Conservation (phyloP, 805 yeast genomes). For the Ogataea pini region DNA sequence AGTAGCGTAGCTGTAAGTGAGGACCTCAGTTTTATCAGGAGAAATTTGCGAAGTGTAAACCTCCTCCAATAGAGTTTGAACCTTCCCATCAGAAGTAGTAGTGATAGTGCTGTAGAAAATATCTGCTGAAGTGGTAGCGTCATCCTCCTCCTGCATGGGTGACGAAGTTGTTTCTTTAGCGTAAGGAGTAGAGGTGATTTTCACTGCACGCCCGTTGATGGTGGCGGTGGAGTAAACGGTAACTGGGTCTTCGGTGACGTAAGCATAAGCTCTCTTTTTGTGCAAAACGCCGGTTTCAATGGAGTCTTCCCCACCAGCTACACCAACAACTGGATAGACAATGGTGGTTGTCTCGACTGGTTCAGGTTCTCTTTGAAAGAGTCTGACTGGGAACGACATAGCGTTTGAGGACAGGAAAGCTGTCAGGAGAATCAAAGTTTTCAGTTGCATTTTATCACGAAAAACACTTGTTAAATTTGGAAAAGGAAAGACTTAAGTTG, state of each 20-base stretch:
- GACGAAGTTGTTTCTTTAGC: conserved; percentile 4
- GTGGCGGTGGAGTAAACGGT: conserved; percentile 24
- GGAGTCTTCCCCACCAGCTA: conserved; percentile 8
- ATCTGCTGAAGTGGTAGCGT: conserved; percentile 6
- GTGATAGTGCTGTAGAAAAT: conserved; percentile 19
- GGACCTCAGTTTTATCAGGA: conserved; percentile 23
- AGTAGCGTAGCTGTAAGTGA: conserved; percentile 20
- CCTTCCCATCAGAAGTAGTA: conserved; percentile 22
- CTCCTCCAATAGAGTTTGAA: conserved; percentile 24
- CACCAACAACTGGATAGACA: conserved; percentile 15
- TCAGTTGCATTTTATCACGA: conserved; percentile 15
- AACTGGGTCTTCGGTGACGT: conserved; percentile 30
- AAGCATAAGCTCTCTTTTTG: conserved; percentile 31
- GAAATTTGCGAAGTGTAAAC: conserved; percentile 33
- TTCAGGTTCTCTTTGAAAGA: conserved; percentile 9
- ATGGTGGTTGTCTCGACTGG: conserved; percentile 10
- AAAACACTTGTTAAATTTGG: background rate
- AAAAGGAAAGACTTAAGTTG: conserved; percentile 10
- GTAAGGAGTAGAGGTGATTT: conserved; percentile 15
- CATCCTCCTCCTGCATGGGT: conserved; percentile 4
- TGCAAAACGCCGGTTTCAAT: conserved; percentile 14
- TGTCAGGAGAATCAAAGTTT: conserved; percentile 7
- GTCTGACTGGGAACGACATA: conserved; percentile 18
- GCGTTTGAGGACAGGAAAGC: conserved; percentile 15
- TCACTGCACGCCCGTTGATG: conserved; percentile 22